These are phyloP conservation scores for Pharnaceum exiguum DNA, from an alignment of 148 eudicot species.

Conservation along the genomic window DNA sequence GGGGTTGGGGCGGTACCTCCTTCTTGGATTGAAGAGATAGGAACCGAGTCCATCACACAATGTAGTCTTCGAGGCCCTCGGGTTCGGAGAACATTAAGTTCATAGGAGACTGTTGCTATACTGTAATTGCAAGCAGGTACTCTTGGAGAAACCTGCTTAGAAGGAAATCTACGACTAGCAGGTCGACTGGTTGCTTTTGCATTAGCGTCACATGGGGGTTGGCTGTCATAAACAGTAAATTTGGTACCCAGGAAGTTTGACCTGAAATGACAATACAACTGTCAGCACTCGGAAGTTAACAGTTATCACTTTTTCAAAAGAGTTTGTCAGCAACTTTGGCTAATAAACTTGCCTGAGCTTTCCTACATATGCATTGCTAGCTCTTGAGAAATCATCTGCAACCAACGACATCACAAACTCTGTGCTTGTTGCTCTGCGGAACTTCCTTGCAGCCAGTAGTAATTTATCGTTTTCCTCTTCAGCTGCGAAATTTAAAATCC, in stretches of 20 bases:
- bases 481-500: constrained; percentile 36
- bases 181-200: constrained; percentile 31
- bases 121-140: constrained; percentile 66
- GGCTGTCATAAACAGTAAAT: constrained; percentile 77
- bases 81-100: constrained; percentile 81
- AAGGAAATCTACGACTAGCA: constrained; percentile 56
- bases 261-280: constrained; percentile 31
- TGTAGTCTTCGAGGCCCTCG: constrained; percentile 82
- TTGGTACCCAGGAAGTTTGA: constrained; percentile 93
- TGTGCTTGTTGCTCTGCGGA: constrained; percentile 75
- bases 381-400: constrained; percentile 79
- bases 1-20: constrained; percentile 92
- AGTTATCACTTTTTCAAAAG: neutral
- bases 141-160: constrained; percentile 77
- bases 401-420: constrained; percentile 76
- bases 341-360: constrained; percentile 60
- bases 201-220: constrained; percentile 44
- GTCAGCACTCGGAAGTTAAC: neutral
- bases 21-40: constrained; percentile 70
- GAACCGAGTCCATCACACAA: constrained; percentile 68
- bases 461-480: constrained; percentile 74
- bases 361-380: constrained; percentile 80
- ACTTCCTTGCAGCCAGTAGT: constrained; percentile 69
- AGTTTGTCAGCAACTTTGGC: neutral
- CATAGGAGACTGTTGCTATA: constrained; percentile 65